phyloP scores from a whole-genome alignment of 768 basidiomycete genomes.

The Gloeophyllum trabeum region DNA sequence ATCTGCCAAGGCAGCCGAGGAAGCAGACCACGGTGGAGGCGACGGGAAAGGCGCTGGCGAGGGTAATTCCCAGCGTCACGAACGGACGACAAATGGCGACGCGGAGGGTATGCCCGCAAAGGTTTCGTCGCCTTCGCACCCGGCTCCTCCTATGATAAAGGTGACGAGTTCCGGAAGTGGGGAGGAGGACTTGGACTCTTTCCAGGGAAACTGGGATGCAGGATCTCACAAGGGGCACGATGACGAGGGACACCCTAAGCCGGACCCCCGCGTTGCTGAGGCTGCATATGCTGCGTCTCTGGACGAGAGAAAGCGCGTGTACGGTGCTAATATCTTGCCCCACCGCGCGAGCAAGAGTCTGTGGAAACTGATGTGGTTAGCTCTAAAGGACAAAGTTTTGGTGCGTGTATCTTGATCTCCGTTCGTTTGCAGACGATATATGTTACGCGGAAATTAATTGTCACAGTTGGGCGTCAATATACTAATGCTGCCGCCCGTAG shows the following conservation, averaged over 20 bases:
- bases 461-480: too few relatives aligned
- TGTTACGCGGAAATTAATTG: background rate
- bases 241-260: background rate
- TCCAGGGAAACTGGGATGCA: background rate
- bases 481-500: slow-evolving; percentile 36
- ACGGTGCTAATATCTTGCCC: slow-evolving; percentile 42
- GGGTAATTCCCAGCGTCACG: slow-evolving; percentile 22
- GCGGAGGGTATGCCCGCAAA: slow-evolving; percentile 16
- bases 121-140: slow-evolving; percentile 6
- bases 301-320: slow-evolving; percentile 35
- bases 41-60: slow-evolving; percentile 14
- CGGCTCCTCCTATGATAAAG: slow-evolving; percentile 23
- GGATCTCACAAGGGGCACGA: background rate
- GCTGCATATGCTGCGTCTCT: slow-evolving; percentile 21
- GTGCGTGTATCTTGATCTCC: slow-evolving; percentile 19
- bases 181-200: slow-evolving; percentile 1
- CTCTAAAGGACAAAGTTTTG: slow-evolving; percentile 53
- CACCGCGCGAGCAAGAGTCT: slow-evolving; percentile 34
- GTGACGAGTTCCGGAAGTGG: slow-evolving; percentile 28
- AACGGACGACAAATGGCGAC: slow-evolving; percentile 13
- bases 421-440: background rate
- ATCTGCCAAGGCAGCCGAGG: slow-evolving; percentile 1
- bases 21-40: slow-evolving; percentile 11
- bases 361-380: slow-evolving; percentile 47
- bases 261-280: slow-evolving; percentile 1